Evolutionary conservation across 306 rosid species (phyloP).

Genomic region (Vachellia pachyceras): DNA sequence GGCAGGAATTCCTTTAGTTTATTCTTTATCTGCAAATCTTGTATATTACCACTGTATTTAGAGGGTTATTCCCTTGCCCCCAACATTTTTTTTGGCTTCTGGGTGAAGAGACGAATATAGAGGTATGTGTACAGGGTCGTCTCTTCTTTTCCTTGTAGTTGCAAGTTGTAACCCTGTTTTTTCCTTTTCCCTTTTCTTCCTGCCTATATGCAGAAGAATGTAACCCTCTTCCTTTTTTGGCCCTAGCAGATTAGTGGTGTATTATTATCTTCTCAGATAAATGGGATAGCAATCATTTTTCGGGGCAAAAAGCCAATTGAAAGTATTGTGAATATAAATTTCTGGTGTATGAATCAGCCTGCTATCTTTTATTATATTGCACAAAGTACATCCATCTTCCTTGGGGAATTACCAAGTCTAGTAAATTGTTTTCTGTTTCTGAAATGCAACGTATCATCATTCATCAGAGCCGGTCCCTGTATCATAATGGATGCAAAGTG

Average conservation of each 20-base stretch:
- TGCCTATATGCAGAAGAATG: conserved; percentile 57
- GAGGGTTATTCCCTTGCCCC: no score
- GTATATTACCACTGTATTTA: conserved; percentile 86
- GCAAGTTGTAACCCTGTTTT: conserved; percentile 12
- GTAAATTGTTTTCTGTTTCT: conserved; percentile 45
- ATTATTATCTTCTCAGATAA: conserved; percentile 60
- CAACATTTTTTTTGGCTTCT: conserved; percentile 27
- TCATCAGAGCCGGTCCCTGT: conserved; percentile 30
- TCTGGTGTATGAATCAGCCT: conserved; percentile 53
- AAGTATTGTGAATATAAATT: conserved; percentile 86
- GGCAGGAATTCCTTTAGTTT: conserved; percentile 52
- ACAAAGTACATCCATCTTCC: conserved; percentile 40
- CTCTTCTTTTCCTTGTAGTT: conserved; percentile 61
- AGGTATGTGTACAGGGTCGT: conserved; percentile 92
- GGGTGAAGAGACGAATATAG: conserved; percentile 83
- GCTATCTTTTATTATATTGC: conserved; percentile 43
- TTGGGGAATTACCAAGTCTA: conserved; percentile 42
- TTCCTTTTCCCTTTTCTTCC: conserved; percentile 44
- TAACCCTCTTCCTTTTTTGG: conserved; percentile 41
- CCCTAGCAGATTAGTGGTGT: conserved; percentile 79
- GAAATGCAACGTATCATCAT: conserved; percentile 47
- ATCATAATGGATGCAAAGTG: conserved; percentile 17
- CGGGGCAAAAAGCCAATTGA: conserved; percentile 73
- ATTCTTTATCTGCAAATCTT: conserved; percentile 57
- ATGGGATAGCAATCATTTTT: no score